Base-by-base conservation (phyloP, 2,329 filamentous ascomycete genomes). In the Trichoderma koningiopsis region DNA sequence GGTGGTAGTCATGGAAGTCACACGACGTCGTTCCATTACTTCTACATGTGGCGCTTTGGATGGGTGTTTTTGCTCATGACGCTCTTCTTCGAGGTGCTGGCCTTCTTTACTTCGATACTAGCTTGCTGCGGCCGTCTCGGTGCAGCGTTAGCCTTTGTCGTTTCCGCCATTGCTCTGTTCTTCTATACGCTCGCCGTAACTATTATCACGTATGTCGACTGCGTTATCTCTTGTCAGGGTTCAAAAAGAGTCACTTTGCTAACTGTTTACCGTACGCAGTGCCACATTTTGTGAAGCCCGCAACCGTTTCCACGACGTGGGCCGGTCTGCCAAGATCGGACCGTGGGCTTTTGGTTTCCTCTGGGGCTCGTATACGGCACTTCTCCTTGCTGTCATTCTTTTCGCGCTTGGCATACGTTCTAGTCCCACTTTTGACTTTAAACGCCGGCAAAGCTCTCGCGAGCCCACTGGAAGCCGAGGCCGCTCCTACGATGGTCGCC, bases 51-150 rank as follows among this genome's bases (percentile, higher is more conserved):
- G 83, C 89, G 95, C 52, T 97, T 97, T 83, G 91, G 93, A 79
- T 98, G 95, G 87, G 93, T 94, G 47, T 96, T 97, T 81, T 92
- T 92, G 83, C 83, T 98, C 68, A 90, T 98, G 73, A 88, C 89
- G 22, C 87, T 97, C 47, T 89, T 97, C 84, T 96, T 97, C 79
- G 87, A 88, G 72, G 85, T 87, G 59, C 68, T 88, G 31, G 88
- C 91, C 71, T 88, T 94, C 77, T 86, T 93, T 79, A 81, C 85
- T 13, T 87, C 89, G 72, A 84, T 93, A 71, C 80, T 94, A 19
- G 90, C 91, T 19, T 89, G 91, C 76, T 92, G 85, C 80, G 89
- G 89, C 40, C 88, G 92, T 68, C 84, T 94, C 1, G 92, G 90
- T 57, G 87, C 91, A 8, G 90, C 88, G 58, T 79, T 94, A 53